phyloP scores from a whole-genome alignment of 345 rosid species.

The Mercurialis annua region DNA sequence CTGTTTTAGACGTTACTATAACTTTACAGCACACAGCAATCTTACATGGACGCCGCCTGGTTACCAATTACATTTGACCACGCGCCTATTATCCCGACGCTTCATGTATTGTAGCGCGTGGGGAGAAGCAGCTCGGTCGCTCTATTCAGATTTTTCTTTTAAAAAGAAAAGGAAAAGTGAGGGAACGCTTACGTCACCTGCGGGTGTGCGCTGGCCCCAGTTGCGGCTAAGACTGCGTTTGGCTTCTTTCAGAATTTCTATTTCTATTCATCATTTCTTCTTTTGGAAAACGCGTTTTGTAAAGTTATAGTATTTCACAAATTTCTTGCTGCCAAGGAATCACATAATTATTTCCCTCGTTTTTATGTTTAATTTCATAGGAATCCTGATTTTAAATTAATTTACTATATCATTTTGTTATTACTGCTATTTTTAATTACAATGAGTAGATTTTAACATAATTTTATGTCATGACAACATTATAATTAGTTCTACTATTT shows the following conservation, averaged over 20 bases:
- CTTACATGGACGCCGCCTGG: background rate
- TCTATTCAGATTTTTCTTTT: background rate
- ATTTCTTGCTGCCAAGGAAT: no score
- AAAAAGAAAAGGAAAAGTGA: background rate
- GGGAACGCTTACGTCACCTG: background rate
- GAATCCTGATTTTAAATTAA: no score
- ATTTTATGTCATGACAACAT: no score
- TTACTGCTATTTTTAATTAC: no score
- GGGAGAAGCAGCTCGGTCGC: no score
- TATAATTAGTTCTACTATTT: no score
- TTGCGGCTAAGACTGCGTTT: conserved; percentile 15
- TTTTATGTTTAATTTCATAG: no score
- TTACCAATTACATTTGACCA: background rate
- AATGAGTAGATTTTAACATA: no score
- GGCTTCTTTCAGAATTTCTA: background rate
- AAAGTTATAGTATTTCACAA: no score
- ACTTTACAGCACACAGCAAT: conserved; percentile 16
- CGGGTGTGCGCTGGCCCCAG: background rate
- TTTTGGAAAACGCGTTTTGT: conserved; percentile 15
- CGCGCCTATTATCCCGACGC: conserved; percentile 1
- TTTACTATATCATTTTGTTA: no score
- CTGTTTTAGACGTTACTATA: conserved; percentile 5
- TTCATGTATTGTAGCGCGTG: background rate
- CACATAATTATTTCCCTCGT: no score
- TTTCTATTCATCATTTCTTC: background rate